phyloP scores from a whole-genome alignment of 257 asterid genomes.

The Lycium barbarum region DNA sequence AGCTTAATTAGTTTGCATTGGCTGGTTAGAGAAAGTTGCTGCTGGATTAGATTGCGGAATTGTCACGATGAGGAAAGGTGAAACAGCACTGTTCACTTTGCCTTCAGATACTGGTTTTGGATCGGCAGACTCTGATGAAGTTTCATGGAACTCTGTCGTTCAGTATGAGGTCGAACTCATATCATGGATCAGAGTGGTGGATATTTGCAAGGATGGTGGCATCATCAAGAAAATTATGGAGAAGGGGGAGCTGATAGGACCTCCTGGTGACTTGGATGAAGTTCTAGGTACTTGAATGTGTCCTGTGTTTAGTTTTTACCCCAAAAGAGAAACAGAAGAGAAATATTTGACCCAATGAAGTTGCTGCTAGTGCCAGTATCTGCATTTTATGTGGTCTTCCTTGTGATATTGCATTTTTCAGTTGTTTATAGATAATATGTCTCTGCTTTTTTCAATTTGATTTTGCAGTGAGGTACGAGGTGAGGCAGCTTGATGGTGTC shows the following conservation, averaged over 20 bases:
- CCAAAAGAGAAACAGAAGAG: not conserved
- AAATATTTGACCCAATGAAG: conserved; percentile 29
- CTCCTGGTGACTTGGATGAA: conserved; percentile 77
- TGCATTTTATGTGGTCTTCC: conserved; percentile 21
- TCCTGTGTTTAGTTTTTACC: conserved; percentile 17
- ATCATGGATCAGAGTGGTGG: conserved; percentile 74
- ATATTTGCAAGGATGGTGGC: conserved; percentile 78
- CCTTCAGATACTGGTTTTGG: conserved; percentile 58
- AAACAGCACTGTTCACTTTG: conserved; percentile 60
- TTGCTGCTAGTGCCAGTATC: conserved; percentile 5
- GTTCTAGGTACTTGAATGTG: conserved; percentile 56
- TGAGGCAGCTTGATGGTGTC: conserved; percentile 55
- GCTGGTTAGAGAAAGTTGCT: conserved; percentile 49
- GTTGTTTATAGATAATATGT: not conserved
- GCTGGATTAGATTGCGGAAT: conserved; percentile 62
- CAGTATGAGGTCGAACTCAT: conserved; percentile 70
- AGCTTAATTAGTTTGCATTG: conserved; percentile 26
- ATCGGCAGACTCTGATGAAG: conserved; percentile 42
- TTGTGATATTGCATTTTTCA: conserved; percentile 12
- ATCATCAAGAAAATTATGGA: conserved; percentile 63
- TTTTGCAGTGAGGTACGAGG: conserved; percentile 61
- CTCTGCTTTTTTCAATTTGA: not conserved
- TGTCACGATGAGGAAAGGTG: conserved; percentile 74
- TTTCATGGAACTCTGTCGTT: conserved; percentile 54
- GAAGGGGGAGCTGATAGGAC: conserved; percentile 64